Percentiles rank a stretch among this genome's conserved stretches.
phyloP scores from a whole-genome alignment of 495 filamentous ascomycete species.

The Sabuloglossum arenarium region DNA sequence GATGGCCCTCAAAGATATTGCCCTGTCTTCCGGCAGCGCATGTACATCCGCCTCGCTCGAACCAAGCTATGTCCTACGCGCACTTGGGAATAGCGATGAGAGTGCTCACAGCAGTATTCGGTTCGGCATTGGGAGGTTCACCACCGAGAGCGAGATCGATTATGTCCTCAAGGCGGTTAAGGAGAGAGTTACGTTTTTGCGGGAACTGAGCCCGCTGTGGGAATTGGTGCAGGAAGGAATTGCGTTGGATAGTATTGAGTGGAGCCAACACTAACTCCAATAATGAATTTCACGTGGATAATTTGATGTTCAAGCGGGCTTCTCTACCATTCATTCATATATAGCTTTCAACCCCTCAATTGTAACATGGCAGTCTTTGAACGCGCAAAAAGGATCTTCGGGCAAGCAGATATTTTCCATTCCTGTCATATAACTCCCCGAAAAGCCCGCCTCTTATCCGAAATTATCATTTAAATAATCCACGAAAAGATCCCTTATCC shows the following conservation, averaged over 20 bases:
- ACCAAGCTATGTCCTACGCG: slow-evolving; percentile 86
- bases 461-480: slow-evolving; percentile 53
- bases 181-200: slow-evolving; percentile 74
- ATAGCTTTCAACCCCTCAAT: background rate
- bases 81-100: slow-evolving; percentile 87
- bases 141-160: slow-evolving; percentile 85
- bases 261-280: slow-evolving; percentile 83
- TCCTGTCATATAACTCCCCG: background rate
- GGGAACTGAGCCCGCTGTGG: slow-evolving; percentile 93
- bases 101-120: slow-evolving; percentile 94
- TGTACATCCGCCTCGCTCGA: slow-evolving; percentile 94
- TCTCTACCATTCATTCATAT: background rate
- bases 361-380: background rate
- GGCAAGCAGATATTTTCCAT: background rate
- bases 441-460: slow-evolving; percentile 7
- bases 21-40: slow-evolving; percentile 85
- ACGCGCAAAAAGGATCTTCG: background rate
- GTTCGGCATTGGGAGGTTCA: slow-evolving; percentile 94
- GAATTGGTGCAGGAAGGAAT: slow-evolving; percentile 95
- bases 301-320: background rate
- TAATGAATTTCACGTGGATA: slow-evolving; percentile 30
- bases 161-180: slow-evolving; percentile 90
- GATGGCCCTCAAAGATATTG: slow-evolving; percentile 97
- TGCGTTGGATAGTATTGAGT: slow-evolving; percentile 90
- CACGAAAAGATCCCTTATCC: slow-evolving; percentile 48